Evolutionary conservation across 805 yeast species (phyloP).

Genomic region (Metschnikowia cubensis): DNA sequence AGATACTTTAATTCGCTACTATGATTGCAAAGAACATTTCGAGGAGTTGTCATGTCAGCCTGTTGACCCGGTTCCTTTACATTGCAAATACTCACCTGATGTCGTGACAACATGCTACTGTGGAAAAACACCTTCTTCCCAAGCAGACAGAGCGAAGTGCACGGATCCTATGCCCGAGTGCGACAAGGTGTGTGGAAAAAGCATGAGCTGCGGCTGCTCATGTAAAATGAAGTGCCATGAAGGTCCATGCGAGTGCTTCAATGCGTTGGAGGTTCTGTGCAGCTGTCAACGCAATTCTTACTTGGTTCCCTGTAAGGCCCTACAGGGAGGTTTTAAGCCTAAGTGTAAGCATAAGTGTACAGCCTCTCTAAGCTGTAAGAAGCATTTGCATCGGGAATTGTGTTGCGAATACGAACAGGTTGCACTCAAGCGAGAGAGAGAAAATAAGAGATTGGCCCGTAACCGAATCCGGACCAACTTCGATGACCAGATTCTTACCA

Average conservation of each 20-base stretch:
- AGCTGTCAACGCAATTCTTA: conserved; percentile 57
- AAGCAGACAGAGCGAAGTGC: conserved; percentile 52
- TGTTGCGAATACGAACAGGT: conserved; percentile 69
- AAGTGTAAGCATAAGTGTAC: conserved; percentile 68
- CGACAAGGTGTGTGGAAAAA: conserved; percentile 57
- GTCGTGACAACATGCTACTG: conserved; percentile 69
- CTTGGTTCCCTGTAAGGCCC: conserved; percentile 59
- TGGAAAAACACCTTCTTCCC: conserved; percentile 55
- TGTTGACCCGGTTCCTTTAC: conserved; percentile 20
- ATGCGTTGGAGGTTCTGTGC: conserved; percentile 51
- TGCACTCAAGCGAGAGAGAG: conserved; percentile 56
- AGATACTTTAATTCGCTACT: conserved; percentile 42
- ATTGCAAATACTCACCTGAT: conserved; percentile 64
- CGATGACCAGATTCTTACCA: conserved; percentile 50
- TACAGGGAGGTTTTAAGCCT: conserved; percentile 51
- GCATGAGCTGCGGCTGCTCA: conserved; percentile 64
- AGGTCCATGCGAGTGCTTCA: conserved; percentile 70
- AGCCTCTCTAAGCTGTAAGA: conserved; percentile 70
- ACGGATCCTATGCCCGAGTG: conserved; percentile 80
- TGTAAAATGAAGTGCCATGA: conserved; percentile 72
- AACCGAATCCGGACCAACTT: conserved; percentile 37
- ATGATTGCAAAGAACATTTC: conserved; percentile 62
- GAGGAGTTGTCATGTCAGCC: conserved; percentile 55
- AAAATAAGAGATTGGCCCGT: conserved; percentile 47
- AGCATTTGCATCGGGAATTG: conserved; percentile 64